Evolutionary conservation across 495 filamentous ascomycete genomes (phyloP), one percentile per base, ranked within the genome.

Genomic region (Cercophora sp.): DNA sequence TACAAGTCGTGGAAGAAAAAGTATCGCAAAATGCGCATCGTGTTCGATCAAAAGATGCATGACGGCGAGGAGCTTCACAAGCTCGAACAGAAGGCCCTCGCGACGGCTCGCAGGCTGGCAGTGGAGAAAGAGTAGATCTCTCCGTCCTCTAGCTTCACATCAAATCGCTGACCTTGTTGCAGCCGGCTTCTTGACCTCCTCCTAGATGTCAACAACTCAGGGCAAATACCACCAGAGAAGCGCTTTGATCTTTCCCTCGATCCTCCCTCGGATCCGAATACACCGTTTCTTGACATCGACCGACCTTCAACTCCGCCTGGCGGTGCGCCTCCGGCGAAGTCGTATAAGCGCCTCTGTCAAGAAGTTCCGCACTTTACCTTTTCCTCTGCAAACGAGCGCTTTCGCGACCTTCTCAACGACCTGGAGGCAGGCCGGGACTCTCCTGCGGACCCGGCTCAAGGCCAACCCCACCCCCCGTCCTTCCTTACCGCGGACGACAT

Each of bases 1-100:
- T 71, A 70, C 56, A 70, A 67, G 44, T 75, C 67, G 16, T 77
- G 59, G 68, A 91, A 89, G 72, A 96, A 94, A 72, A 98, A 98
- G 73, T 98, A 92, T 70, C 83, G 88, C 49, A 98, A 98, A 73
- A 83, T 95, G 74, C 86, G 87, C 62, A 76, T 89, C 61, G 77
- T 80, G 32, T 98, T 96, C 59, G 90, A 96, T 59, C 78, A 85
- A 36, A 81, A 80, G 60, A 90, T 92, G 83, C 79, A 81, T 43
- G 82, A 87, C 43, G 91, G 84, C 59, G 88, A 94, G 61, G 75
- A 77, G 31, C 75, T 95, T 32, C 89, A 87, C 66, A 80, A 78
- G 48, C 80, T 88, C 31, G 90, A 93, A 65, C 80, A 87, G 64
- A 84, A 87, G 51, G 87, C 89, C 8, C 77, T 83, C 48, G 82